Evolutionary conservation across 805 yeast genomes (phyloP), one percentile per base, ranked within the genome.

Genomic region (Lipomyces spencermartinsiae): DNA sequence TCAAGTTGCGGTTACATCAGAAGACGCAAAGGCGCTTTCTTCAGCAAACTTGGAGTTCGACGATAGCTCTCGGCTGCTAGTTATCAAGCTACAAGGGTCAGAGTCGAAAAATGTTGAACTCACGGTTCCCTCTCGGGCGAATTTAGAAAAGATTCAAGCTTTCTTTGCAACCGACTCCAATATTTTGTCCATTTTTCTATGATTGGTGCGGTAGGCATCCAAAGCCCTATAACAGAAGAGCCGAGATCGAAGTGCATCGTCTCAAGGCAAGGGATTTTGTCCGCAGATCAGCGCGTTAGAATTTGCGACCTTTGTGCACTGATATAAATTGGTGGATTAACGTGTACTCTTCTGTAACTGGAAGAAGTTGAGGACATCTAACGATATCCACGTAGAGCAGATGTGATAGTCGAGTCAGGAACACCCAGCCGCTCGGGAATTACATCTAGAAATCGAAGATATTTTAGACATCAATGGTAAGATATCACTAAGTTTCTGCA

Each of bases 161-260:
- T 65, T 59, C 53, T 67, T 58, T 56, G 66, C 65, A 14, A 51
- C 34, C 33, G 68, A 65, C 43, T 54, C 69, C 4, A n/a, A 35
- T 6, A 37, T 25, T 1, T 16, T 68, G 33, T 62, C 71, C 16
- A 62, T 68, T 9, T 68, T 68, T 63, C 56, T 66, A 25, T 68
- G 35, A 55, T 43, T 43, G 49, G 6, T 37, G 19, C 25, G 46
- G 3, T n/a, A 25, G 16, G 19, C 9, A 31, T 59, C 16, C 31
- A 59, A n/a, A 61, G n/a, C 2, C 9, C n/a, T 43, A 43, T n/a
- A n/a, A n/a, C 49, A 43, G 7, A 43, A n/a, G 22, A 43, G n/a
- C 5, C 49, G 49, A 16, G 49, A 16, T 19, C 22, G 22, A 43
- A 14, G 9, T 43, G 22, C n/a, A 43, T 43, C 7, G 19, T 43